Evolutionary conservation across 148 eudicot species (phyloP).

Genomic region (Persicaria maculosa): DNA sequence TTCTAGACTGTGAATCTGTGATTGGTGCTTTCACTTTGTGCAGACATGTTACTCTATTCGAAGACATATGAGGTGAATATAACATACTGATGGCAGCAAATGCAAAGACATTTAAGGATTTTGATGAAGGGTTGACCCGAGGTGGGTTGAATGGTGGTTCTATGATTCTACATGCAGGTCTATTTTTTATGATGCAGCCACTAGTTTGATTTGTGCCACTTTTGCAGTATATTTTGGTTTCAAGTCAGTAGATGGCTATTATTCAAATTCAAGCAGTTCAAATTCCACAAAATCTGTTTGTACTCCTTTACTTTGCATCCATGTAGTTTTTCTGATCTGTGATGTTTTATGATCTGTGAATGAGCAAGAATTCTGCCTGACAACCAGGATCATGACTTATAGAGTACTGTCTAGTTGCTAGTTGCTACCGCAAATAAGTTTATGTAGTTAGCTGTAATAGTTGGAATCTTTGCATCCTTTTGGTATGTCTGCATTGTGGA

Average conservation of each 20-base stretch:
- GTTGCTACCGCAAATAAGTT: too few species aligned
- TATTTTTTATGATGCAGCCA: not conserved
- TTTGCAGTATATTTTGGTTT: conserved; percentile 91
- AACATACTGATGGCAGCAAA: conserved; percentile 66
- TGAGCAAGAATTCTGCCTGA: not conserved
- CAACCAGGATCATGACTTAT: not conserved
- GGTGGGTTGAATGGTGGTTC: conserved; percentile 26
- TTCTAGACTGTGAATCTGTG: not conserved
- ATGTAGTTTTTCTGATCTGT: conserved; percentile 34
- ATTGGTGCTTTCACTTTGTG: conserved; percentile 11
- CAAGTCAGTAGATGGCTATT: conserved; percentile 95
- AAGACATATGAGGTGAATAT: conserved; percentile 82
- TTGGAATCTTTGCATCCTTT: not conserved
- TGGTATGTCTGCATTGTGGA: not conserved
- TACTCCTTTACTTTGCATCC: conserved; percentile 84
- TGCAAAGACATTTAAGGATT: conserved; percentile 79
- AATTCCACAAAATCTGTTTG: conserved; percentile 64
- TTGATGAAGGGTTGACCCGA: conserved; percentile 88
- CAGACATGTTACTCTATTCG: conserved; percentile 80
- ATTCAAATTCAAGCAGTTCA: conserved; percentile 78
- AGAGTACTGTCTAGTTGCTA: not conserved
- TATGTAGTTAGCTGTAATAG: not conserved
- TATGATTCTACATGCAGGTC: conserved; percentile 7
- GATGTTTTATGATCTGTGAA: not conserved
- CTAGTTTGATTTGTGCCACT: conserved; percentile 5